Evolutionary conservation across 106 monocot genomes (phyloP).

Genomic region (Dendrobium officinale): DNA sequence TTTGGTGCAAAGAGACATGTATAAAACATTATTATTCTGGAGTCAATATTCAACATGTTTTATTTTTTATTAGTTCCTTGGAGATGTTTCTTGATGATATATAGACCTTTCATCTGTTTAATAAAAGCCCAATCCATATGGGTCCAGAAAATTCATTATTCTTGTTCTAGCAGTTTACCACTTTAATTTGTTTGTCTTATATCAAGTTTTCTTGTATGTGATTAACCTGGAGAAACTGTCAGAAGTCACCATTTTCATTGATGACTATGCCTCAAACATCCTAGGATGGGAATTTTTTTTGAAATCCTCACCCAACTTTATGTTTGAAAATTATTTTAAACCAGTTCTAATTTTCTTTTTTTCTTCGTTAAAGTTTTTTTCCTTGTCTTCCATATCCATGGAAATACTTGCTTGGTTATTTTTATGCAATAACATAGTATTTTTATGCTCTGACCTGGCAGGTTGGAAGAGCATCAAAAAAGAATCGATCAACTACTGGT

Average conservation of each 20-base stretch:
- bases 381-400: neutral
- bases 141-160: neutral
- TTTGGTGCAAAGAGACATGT: neutral
- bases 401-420: neutral
- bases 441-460: neutral
- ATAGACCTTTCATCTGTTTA: neutral
- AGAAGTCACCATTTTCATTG: neutral
- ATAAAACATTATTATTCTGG: neutral
- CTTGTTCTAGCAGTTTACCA: neutral
- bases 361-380: neutral
- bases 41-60: neutral
- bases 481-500: conserved; percentile 6
- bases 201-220: neutral
- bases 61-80: neutral
- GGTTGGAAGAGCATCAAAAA: neutral
- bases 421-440: neutral
- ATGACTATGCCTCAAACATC: neutral
- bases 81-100: no score
- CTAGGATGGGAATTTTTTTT: neutral
- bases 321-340: neutral
- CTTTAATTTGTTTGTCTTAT: neutral
- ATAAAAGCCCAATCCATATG: neutral
- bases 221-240: neutral
- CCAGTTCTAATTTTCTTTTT: neutral
- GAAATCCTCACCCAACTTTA: neutral